phyloP scores from a whole-genome alignment of 164 flowering plant genomes.

The Stephania cephalantha region DNA sequence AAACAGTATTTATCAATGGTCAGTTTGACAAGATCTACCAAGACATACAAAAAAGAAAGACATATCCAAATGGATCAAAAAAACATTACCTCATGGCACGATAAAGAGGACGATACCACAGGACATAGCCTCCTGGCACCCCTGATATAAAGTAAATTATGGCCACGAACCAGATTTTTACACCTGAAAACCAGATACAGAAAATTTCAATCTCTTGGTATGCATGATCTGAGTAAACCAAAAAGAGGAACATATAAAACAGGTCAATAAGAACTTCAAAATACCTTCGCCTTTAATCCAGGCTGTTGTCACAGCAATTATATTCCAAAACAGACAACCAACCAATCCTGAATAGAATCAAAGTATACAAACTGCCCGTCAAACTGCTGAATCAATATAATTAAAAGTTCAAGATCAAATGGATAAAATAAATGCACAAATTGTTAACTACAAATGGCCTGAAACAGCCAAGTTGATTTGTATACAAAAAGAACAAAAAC shows the following conservation, averaged over 20 bases:
- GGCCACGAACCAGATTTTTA: constrained; percentile 90
- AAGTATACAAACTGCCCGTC: neutral
- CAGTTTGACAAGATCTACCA: too few relatives aligned
- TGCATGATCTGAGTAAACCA: neutral
- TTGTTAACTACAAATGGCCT: neutral
- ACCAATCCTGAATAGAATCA: constrained; percentile 23
- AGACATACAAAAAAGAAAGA: neutral
- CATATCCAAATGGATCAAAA: neutral
- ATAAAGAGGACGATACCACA: constrained; percentile 99
- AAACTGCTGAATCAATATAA: neutral
- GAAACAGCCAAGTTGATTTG: neutral
- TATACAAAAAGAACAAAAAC: neutral
- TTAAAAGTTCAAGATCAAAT: too few relatives aligned
- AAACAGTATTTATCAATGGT: too few relatives aligned
- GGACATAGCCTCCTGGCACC: constrained; percentile 86
- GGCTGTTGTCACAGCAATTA: constrained; percentile 78
- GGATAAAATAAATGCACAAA: neutral
- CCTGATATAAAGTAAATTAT: constrained; percentile 88
- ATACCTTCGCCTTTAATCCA: constrained; percentile 92
- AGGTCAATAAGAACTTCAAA: constrained; percentile 9
- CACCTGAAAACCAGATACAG: constrained; percentile 38
- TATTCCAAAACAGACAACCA: constrained; percentile 75
- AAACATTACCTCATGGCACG: constrained; percentile 80
- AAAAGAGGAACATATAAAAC: neutral
- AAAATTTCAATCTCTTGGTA: constrained; percentile 7